phyloP scores from a whole-genome alignment of 163 green algal genomes.

The Volvox carteri region DNA sequence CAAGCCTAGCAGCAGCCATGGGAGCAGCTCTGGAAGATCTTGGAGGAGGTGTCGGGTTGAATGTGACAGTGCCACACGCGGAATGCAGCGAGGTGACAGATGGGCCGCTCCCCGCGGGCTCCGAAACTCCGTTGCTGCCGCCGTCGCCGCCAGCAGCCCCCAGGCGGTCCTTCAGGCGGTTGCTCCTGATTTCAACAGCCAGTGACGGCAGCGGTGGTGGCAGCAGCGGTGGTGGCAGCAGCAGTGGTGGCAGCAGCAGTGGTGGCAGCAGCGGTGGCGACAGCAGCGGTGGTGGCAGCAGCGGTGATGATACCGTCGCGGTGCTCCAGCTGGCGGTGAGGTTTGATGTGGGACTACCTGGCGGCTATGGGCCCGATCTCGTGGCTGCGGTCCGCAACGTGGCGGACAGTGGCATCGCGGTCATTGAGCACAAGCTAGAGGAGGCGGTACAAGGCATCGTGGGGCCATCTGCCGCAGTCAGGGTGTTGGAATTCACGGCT shows the following conservation, averaged over 20 bases:
- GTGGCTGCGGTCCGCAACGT: background rate
- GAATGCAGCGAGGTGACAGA: background rate
- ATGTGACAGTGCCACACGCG: background rate
- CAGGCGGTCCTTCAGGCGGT: background rate
- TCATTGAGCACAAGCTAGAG: background rate
- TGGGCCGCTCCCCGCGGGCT: no score
- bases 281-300: no score
- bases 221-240: no score
- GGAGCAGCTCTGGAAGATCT: background rate
- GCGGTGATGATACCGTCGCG: no score
- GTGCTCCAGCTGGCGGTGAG: background rate
- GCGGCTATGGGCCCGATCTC: background rate
- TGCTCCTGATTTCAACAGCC: background rate
- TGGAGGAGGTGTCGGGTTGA: background rate
- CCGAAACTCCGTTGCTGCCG: background rate
- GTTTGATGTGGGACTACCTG: background rate
- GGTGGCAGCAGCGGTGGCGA: no score
- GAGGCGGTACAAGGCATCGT: background rate
- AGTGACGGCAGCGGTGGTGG: background rate
- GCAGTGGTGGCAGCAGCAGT: no score
- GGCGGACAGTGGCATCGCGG: background rate
- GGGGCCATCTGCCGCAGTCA: background rate
- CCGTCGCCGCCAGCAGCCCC: background rate
- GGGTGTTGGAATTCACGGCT: background rate
- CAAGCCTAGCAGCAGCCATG: background rate